A percentile compares a stretch with the other conserved stretches of the same genome.
These are phyloP conservation scores for Epichloe gansuensis DNA, from an alignment of 2,329 filamentous ascomycete species.

Conservation along the genomic window DNA sequence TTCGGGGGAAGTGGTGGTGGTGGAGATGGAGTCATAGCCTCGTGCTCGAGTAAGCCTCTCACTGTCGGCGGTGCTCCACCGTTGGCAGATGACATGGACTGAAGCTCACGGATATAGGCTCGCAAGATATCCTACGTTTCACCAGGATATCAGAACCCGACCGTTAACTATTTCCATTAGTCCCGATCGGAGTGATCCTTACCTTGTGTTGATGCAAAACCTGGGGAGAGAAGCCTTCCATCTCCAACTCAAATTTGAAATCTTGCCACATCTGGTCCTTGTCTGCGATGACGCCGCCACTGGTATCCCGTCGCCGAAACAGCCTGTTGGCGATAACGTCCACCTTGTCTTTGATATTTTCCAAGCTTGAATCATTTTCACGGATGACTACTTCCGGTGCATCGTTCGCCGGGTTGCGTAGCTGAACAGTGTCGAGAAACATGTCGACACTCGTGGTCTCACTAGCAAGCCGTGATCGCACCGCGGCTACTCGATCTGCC, in stretches of 20 bases:
- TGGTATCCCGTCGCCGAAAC: conserved; percentile 28
- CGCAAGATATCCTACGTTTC: conserved; percentile 39
- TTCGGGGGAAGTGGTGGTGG: conserved; percentile 7
- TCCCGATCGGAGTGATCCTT: conserved; percentile 11
- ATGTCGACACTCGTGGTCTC: conserved; percentile 41
- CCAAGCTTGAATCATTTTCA: conserved; percentile 29
- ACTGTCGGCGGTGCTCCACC: conserved; percentile 35
- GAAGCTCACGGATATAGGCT: conserved; percentile 48
- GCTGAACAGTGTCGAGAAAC: conserved; percentile 45
- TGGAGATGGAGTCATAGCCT: conserved; percentile 16
- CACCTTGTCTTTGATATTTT: conserved; percentile 47
- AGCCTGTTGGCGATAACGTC: conserved; percentile 42
- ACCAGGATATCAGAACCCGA: background rate
- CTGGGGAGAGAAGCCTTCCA: conserved; percentile 43
- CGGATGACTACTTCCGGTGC: conserved; percentile 19
- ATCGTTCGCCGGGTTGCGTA: conserved; percentile 31
- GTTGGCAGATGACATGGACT: conserved; percentile 32
- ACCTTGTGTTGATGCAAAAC: conserved; percentile 46
- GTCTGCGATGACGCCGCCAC: conserved; percentile 24
- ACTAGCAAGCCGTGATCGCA: conserved; percentile 33
- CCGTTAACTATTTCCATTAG: background rate
- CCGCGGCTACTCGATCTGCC: conserved; percentile 27
- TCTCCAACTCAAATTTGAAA: conserved; percentile 44
- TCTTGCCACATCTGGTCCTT: conserved; percentile 44
- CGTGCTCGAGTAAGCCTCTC: conserved; percentile 38